These are phyloP conservation scores for Exophiala lecanii-corni DNA, from an alignment of 2,329 filamentous ascomycete species.

Conservation along the genomic window DNA sequence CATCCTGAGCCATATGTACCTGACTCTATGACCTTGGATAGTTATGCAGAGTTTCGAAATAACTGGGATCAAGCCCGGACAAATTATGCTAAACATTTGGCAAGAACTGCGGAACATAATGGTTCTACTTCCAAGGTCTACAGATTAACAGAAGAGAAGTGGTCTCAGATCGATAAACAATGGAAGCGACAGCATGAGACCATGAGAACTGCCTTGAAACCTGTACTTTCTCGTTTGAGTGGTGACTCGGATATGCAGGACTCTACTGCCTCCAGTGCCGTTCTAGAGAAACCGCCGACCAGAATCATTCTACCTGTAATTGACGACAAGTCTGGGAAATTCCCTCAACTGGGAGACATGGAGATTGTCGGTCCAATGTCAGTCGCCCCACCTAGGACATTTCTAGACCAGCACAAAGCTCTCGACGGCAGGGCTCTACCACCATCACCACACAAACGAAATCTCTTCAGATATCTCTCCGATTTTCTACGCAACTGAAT, in stretches of 20 bases:
- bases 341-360: slow-evolving; percentile 79
- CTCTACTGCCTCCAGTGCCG: slow-evolving; percentile 18
- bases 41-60: slow-evolving; percentile 61
- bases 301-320: slow-evolving; percentile 53
- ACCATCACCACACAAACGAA: slow-evolving; percentile 39
- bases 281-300: slow-evolving; percentile 30
- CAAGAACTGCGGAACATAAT: slow-evolving; percentile 84
- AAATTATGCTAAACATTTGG: slow-evolving; percentile 86
- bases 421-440: slow-evolving; percentile 40
- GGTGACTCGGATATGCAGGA: slow-evolving; percentile 26
- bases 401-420: slow-evolving; percentile 22
- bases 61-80: slow-evolving; percentile 80
- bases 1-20: slow-evolving; percentile 74
- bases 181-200: slow-evolving; percentile 70
- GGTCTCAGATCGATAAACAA: slow-evolving; percentile 69
- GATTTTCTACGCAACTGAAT: slow-evolving; percentile 33
- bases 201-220: slow-evolving; percentile 51
- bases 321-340: slow-evolving; percentile 63
- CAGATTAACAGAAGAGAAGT: slow-evolving; percentile 79
- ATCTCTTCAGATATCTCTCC: slow-evolving; percentile 42
- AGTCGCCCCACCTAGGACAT: slow-evolving; percentile 33
- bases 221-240: slow-evolving; percentile 36
- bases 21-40: slow-evolving; percentile 54
- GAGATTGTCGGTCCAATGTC: slow-evolving; percentile 92
- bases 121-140: slow-evolving; percentile 86